Base-by-base conservation (phyloP, 2,329 filamentous ascomycete species). In the Endoconidiophora laricicola region DNA sequence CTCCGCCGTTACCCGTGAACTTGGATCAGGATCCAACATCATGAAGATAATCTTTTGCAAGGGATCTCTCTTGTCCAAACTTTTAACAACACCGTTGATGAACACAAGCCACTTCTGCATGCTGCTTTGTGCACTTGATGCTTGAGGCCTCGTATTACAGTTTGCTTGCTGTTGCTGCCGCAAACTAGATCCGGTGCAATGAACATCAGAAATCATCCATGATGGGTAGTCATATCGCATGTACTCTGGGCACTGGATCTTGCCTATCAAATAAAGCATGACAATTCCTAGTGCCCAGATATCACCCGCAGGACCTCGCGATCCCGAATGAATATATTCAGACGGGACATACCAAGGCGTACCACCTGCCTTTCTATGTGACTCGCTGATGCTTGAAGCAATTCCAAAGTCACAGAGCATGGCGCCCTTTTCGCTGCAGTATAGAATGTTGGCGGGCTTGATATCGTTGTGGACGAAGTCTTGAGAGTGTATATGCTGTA, bases 271-370 rank as follows among this genome's bases (percentile, higher is more conserved):
- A 54, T 78, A 78, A 18, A 78, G 65, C 74, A 78, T 77, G 26
- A 73, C 76, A 46, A 78, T 66, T 43, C 74, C 74, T 26, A 78
- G 62, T 0, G 73, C 74, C 74, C 74, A 78, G 6, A 77, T 72
- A 55, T 78, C 74, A 26, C 73, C 74, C 2, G 73, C 63, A 3
- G 69, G 60, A 3, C 74, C 74, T 29, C 74, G 72, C 44, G 68
- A 63, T 59, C 71, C 73, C 48, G 66, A 63, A 10, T 69, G 71
- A 53, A 78, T 74, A 58, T 76, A 79, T 59, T 79, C 75, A 20
- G 74, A 74, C 1, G 75, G 74, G 18, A 79, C 68, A 57, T 79
- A 79, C 61, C 76, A 78, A 10, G 75, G 75, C 12, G 75, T 79
- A 46, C 75, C 75, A 23, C 74, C 74, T 6, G 67, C 67, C 2